A percentile compares a stretch with the other conserved stretches of the same genome.
phyloP scores from a whole-genome alignment of 2,329 filamentous ascomycete genomes.

The Hymenoscyphus occultus region DNA sequence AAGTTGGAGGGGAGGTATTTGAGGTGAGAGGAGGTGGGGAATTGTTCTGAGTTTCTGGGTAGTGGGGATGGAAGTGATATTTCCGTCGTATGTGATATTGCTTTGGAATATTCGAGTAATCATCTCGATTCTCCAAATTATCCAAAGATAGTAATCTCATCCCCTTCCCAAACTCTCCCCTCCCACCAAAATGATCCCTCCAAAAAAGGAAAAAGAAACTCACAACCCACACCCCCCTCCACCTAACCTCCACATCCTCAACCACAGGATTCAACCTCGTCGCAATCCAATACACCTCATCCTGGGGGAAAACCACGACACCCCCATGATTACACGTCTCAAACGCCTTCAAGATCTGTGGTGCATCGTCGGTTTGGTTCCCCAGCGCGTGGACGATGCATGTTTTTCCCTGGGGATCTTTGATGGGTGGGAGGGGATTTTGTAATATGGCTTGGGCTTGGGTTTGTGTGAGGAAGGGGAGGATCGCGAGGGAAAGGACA shows the following conservation, averaged over 20 bases:
- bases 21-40: background rate
- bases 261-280: constrained; percentile 48
- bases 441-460: constrained; percentile 53
- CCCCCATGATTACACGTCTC: constrained; percentile 47
- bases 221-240: constrained; percentile 51
- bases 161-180: background rate
- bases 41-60: no score
- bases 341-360: constrained; percentile 51
- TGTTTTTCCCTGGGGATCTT: constrained; percentile 37
- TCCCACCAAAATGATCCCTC: background rate
- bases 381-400: constrained; percentile 43
- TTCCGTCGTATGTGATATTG: no score
- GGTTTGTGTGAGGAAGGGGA: constrained; percentile 62
- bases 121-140: no score
- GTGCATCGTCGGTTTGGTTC: constrained; percentile 47
- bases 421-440: constrained; percentile 39
- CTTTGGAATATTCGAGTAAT: no score
- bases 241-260: constrained; percentile 49
- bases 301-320: constrained; percentile 49
- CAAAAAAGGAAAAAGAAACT: constrained; percentile 9
- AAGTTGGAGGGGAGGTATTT: background rate
- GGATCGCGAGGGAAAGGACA: constrained; percentile 44
- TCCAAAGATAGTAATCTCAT: background rate
- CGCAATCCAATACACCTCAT: constrained; percentile 50
- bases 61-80: no score